These are phyloP conservation scores for Maudiozyma saulgeensis DNA, from an alignment of 805 yeast genomes.

Conservation along the genomic window DNA sequence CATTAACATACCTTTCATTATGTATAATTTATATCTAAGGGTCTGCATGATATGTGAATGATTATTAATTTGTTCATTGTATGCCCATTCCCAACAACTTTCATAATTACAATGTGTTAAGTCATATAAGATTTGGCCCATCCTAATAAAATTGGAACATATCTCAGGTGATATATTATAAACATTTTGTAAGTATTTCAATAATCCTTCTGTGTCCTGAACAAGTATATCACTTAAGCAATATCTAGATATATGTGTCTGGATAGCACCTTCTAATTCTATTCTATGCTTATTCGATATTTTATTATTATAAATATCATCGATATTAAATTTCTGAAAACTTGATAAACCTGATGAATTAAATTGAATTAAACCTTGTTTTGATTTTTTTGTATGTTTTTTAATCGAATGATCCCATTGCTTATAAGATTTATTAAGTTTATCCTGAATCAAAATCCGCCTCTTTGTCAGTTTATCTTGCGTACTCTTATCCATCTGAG, in stretches of 20 bases:
- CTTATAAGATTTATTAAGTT: constrained; percentile 21
- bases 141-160: constrained; percentile 31
- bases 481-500: not conserved
- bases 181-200: constrained; percentile 27
- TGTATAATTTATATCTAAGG: constrained; percentile 19
- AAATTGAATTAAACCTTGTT: constrained; percentile 21
- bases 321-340: constrained; percentile 27
- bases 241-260: constrained; percentile 38
- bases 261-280: constrained; percentile 34
- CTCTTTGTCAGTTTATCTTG: constrained; percentile 6
- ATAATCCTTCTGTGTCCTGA: constrained; percentile 10
- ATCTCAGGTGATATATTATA: constrained; percentile 22
- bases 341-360: constrained; percentile 23
- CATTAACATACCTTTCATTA: constrained; percentile 15
- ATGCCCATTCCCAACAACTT: constrained; percentile 42
- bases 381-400: constrained; percentile 21
- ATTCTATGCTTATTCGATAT: constrained; percentile 17
- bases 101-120: constrained; percentile 30
- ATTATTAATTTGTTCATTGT: not conserved
- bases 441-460: constrained; percentile 23
- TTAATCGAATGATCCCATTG: constrained; percentile 26
- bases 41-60: not conserved
- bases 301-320: constrained; percentile 28
- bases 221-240: constrained; percentile 35
- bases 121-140: constrained; percentile 36